Evolutionary conservation across 164 flowering plant species (phyloP), one percentile per base, ranked within the genome.

Genomic region (Vitis riparia): DNA sequence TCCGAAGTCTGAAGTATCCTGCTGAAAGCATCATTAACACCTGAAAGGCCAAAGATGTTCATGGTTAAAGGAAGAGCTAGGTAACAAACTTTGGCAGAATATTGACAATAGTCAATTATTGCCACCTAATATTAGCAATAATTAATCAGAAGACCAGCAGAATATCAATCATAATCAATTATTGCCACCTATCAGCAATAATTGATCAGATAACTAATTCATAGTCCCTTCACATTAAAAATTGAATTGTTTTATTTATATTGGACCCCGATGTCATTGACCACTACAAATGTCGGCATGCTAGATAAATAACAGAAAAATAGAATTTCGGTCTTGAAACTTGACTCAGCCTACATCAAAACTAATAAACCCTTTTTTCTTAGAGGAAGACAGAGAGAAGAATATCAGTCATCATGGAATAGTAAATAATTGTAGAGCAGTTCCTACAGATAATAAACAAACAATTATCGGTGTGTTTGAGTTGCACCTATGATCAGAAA

Each of bases 1-100:
- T 85, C 32, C 94, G 89, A 50, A 91, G 76, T 86, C 98, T 83
- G 76, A 93, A 89, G 81, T 83, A 92, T 53, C 99, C 99, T 15
- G 98, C 95, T 0, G 91, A 88, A 73, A 96, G 97, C 95, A 96
- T 93, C 98, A 96, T 89, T 63, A 87, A 62, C 71, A 93, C 87
- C 98, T 95, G 88, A 67, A 79, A 81, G 37, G 52, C 12, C 68
- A 81, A 14, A 16, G 48, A 62, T 17, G 49, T 51, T 5, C n/a
- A 51, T 11, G 6, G 37, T 68, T 14, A 72, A 72, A 65, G 52
- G 62, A 1, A 32, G 19, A 14, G n/a, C 59, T 23, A 49, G 17
- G 66, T 16, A n/a, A 29, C 13, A 53, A 32, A 66, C 16, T 17
- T 63, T 29, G 55, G 32, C 48, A 29, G 11, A 14, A 37, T 37